Evolutionary conservation across 306 rosid genomes (phyloP), one percentile per base, ranked within the genome.

Genomic region (Lithocarpus polystachyus): DNA sequence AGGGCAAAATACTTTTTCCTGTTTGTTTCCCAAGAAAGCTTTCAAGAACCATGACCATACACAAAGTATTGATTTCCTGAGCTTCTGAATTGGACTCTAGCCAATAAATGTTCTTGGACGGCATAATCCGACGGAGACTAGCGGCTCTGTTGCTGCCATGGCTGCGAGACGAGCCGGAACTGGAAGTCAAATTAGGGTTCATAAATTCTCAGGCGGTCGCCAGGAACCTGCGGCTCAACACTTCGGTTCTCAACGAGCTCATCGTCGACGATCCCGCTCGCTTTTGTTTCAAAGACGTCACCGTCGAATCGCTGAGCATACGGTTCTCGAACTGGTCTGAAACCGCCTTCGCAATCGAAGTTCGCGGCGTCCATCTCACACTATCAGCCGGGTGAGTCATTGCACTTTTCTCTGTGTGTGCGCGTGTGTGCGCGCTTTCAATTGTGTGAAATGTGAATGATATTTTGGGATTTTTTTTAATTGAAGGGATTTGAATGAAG

Each of bases 81-180:
- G 45, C 22, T 20, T 20, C 51, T 43, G 45, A 43, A 14, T 68
- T 28, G 11, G 72, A 35, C 62, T 29, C 20, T 29, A 15, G 26
- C 53, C 33, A 59, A 4, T 5, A 56, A 9, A 94, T 94, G 97
- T 87, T 86, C 19, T 77, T 85, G n/a, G 68, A 77, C 72, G 81
- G 9, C 87, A 12, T 84, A 43, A 48, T 89, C 80, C 85, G 81
- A 71, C 89, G 90, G 90, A 89, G 83, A 57, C 86, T 91, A 29
- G 86, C 86, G 74, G 82, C 93, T 83, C 89, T 91, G 75, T 88
- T 94, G 14, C 90, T 77, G 81, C 97, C 97, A 81, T 92, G 97
- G 98, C 72, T 94, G 1, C 87, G 56, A 4, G 91, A 86, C 48
- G 91, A 89, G 62, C 92, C 95, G 4, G 91, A 91, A 12, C 81